A percentile compares a stretch with the other conserved stretches of the same genome.
Evolutionary conservation across 2,329 filamentous ascomycete genomes (phyloP).

Genomic region (Thelonectria rubi): DNA sequence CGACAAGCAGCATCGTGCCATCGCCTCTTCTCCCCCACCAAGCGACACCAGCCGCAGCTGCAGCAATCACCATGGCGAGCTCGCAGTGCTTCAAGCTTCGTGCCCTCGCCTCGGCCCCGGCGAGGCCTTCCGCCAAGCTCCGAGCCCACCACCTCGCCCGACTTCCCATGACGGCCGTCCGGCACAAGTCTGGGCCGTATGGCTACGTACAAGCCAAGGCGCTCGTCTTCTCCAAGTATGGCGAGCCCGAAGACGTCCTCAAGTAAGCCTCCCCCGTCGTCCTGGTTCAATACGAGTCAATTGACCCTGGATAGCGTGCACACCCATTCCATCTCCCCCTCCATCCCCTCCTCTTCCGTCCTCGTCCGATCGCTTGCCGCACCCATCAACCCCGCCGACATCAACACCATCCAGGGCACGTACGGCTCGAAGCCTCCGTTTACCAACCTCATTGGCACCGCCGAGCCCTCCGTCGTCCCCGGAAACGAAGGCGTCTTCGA

Average conservation of each 20-base stretch:
- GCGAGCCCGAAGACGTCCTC: constrained; percentile 77
- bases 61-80: constrained; percentile 35
- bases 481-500: constrained; percentile 96
- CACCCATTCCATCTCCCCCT: constrained; percentile 79
- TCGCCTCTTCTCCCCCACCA: background rate
- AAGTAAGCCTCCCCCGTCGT: constrained; percentile 53
- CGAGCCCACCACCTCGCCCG: constrained; percentile 26
- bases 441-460: constrained; percentile 78
- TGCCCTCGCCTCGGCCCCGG: constrained; percentile 34
- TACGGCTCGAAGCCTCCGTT: constrained; percentile 89
- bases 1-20: background rate
- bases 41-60: background rate
- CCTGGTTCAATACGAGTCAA: background rate
- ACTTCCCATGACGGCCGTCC: constrained; percentile 45
- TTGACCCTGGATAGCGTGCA: constrained; percentile 63
- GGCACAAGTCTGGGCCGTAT: constrained; percentile 70
- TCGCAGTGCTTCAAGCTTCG: constrained; percentile 36
- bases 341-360: constrained; percentile 69
- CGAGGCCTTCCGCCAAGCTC: constrained; percentile 35
- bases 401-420: constrained; percentile 97
- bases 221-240: constrained; percentile 78
- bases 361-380: constrained; percentile 89
- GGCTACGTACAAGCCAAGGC: constrained; percentile 87
- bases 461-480: constrained; percentile 77
- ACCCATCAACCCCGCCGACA: constrained; percentile 95